phyloP scores from a whole-genome alignment of 164 flowering plant genomes.

The Stephania yunnanensis region DNA sequence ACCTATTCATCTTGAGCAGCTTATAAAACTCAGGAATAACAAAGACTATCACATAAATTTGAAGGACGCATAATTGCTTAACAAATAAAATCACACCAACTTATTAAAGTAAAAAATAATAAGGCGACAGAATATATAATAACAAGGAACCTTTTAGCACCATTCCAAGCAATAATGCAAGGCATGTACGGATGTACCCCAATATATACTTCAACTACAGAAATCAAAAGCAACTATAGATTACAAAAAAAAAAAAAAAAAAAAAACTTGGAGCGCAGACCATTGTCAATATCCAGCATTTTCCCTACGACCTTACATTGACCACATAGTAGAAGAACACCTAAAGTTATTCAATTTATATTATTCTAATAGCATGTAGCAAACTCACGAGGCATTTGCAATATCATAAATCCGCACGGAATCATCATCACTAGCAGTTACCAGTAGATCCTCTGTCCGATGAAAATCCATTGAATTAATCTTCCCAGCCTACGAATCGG shows the following conservation, averaged over 20 bases:
- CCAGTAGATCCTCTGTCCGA: constrained; percentile 82
- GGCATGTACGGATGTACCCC: not conserved
- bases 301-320: not conserved
- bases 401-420: constrained; percentile 83
- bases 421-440: constrained; percentile 89
- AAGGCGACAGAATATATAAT: not conserved
- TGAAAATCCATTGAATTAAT: constrained; percentile 89
- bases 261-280: not conserved
- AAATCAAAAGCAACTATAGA: not conserved
- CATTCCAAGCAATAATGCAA: not conserved
- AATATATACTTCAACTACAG: not conserved
- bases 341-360: too few species aligned
- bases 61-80: not conserved
- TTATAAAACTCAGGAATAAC: not conserved
- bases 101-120: not conserved
- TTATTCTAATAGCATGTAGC: not conserved
- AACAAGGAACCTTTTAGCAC: not conserved
- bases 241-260: too few species aligned
- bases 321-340: too few species aligned
- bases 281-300: not conserved
- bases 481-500: constrained; percentile 60
- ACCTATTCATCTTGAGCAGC: not conserved
- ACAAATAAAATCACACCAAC: constrained; percentile 1
- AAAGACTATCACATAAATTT: not conserved
- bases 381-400: constrained; percentile 78